These are phyloP conservation scores for Microcos paniculata DNA, from an alignment of 345 rosid species.

Conservation along the genomic window DNA sequence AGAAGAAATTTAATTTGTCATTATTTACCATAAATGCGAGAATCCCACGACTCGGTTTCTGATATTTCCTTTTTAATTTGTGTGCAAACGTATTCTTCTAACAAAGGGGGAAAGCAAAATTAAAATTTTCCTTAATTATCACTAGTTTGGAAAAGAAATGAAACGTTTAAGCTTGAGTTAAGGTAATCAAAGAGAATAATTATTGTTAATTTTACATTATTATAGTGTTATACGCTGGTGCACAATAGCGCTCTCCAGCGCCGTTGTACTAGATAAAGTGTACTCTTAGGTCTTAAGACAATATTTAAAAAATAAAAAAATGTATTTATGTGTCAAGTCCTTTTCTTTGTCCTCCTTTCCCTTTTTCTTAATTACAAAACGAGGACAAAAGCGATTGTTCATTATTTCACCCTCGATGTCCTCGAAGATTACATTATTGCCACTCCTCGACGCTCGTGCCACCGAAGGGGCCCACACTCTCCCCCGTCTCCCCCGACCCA, in stretches of 20 bases:
- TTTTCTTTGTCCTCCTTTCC: not conserved
- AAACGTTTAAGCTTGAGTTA: not conserved
- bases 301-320: too few relatives aligned
- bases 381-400: not conserved
- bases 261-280: too few relatives aligned
- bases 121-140: not conserved
- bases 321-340: not conserved
- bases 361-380: not conserved
- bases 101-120: not conserved
- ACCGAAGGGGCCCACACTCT: not conserved
- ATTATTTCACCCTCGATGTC: not conserved
- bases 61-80: not conserved
- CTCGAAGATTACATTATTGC: not conserved
- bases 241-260: too few relatives aligned
- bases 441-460: not conserved
- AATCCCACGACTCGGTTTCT: not conserved
- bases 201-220: not conserved
- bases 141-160: too few relatives aligned
- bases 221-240: not conserved
- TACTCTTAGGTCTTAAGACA: too few relatives aligned
- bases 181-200: not conserved
- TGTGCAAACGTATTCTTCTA: too few relatives aligned
- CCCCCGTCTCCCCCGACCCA: too few relatives aligned
- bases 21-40: not conserved
- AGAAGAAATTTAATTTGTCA: not conserved